Base-by-base conservation (phyloP, 768 basidiomycete species). In the Boletus rufocinnamomeus region DNA sequence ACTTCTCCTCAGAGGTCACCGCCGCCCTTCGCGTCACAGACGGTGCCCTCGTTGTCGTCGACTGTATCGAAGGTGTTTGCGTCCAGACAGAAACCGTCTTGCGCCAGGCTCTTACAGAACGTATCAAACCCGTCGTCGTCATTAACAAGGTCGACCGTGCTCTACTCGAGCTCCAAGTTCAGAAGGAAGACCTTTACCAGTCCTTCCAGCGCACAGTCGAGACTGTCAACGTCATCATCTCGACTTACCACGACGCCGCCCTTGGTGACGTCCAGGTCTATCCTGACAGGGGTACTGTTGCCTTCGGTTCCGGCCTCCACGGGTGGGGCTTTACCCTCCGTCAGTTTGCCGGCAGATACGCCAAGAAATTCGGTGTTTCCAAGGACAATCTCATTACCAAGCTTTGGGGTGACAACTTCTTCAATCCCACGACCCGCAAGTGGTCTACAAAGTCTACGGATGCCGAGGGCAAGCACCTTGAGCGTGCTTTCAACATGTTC, bases 61-160 rank as follows among this genome's bases (percentile, higher is more conserved):
- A 99, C 77, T 97, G 95, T 77, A 88, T 99, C 69, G 97, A 99
- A 74, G 97, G 97, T 81, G 97, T 98, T 72, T 99, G 96, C 76
- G 97, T 98, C 43, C 97, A 99, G 79, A 99, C 97, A 72, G 97
- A 98, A 81, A 99, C 97, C 17, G 97, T 99, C 57, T 85, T 99
- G 57, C 94, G 97, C 66, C 97, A 99, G 74, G 92, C 97, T 55
- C 85, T 99, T 45, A 85, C 88, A 43, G 97, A 99, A 81, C 95
- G 97, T 76, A 98, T 99, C 82, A 98, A 97, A 81, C 97, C 97
- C 65, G 97, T 99, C 70, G 87, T 98, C 69, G 87, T 98, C 79
- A 97, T 99, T 81, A 99, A 99, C 88, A 99, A 99, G 83, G 95
- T 99, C 70, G 97, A 99, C 79, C 96, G 97, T 72, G 97, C 97